phyloP scores from a whole-genome alignment of 2,329 filamentous ascomycete genomes.

The Sporothrix curviconia region DNA sequence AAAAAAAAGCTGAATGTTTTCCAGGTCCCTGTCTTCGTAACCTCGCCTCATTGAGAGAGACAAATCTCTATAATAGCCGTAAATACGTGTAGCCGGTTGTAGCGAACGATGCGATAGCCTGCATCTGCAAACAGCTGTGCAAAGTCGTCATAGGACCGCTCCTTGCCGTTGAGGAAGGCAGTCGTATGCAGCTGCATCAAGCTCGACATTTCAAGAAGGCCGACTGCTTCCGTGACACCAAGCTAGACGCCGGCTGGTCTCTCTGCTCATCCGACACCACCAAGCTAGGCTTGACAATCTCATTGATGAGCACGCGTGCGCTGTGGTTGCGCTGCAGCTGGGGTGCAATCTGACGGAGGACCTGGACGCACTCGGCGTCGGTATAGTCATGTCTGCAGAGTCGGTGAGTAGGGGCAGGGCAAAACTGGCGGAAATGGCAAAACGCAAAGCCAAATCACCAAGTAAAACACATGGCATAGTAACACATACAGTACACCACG shows the following conservation, averaged over 20 bases:
- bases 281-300: not conserved
- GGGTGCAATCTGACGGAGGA: not conserved
- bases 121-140: not conserved
- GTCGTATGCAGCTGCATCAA: not conserved
- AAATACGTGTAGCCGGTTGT: not conserved
- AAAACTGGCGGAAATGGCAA: too few species aligned
- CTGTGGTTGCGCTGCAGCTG: not conserved
- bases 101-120: not conserved
- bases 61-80: not conserved
- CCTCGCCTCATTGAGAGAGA: too few species aligned
- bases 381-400: not conserved
- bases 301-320: not conserved
- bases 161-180: not conserved
- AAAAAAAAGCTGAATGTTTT: too few species aligned
- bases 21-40: too few species aligned
- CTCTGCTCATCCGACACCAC: not conserved
- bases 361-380: not conserved
- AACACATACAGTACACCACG: not conserved
- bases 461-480: too few species aligned
- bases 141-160: not conserved
- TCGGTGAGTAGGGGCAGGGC: too few species aligned
- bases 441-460: too few species aligned
- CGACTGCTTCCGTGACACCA: not conserved
- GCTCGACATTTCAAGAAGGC: not conserved
- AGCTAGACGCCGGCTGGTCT: not conserved